Percentiles rank a stretch among this genome's conserved stretches.
phyloP scores from a whole-genome alignment of 192 early-diverging fungal species.

The Borealophlyctis nickersoniae region DNA sequence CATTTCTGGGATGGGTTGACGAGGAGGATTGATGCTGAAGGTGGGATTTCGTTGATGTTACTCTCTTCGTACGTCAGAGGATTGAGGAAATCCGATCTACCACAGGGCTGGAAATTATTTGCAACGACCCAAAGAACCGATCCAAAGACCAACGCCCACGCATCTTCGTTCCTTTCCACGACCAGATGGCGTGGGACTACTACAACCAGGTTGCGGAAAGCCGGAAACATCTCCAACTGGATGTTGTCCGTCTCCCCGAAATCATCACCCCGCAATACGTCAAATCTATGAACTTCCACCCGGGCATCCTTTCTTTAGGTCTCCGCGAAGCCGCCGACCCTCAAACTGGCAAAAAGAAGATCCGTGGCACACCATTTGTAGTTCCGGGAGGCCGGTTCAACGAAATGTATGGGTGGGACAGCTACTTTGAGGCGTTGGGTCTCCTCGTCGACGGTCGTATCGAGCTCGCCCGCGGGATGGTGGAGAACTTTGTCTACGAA shows the following conservation, averaged over 20 bases:
- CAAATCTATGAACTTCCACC: slow-evolving; percentile 80
- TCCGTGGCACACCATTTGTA: slow-evolving; percentile 78
- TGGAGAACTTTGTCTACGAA: slow-evolving; percentile 96
- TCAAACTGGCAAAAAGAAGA: slow-evolving; percentile 20
- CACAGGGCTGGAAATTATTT: slow-evolving; percentile 83
- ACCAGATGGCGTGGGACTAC: slow-evolving; percentile 73
- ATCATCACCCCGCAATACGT: slow-evolving; percentile 88
- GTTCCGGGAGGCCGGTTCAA: slow-evolving; percentile 99
- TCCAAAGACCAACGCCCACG: slow-evolving; percentile 71
- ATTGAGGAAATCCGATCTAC: not conserved
- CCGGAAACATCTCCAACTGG: slow-evolving; percentile 67
- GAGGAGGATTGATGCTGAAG: slow-evolving; percentile 54
- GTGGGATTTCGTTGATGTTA: slow-evolving; percentile 14
- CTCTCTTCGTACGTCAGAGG: not conserved
- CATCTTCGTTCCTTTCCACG: slow-evolving; percentile 88
- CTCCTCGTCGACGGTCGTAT: slow-evolving; percentile 80
- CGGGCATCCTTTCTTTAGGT: slow-evolving; percentile 86
- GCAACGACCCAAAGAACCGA: slow-evolving; percentile 88
- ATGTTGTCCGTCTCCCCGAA: slow-evolving; percentile 78
- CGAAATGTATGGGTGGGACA: slow-evolving; percentile 99
- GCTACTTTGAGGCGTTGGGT: slow-evolving; percentile 88
- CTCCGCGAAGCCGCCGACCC: slow-evolving; percentile 44
- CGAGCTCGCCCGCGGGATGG: slow-evolving; percentile 89
- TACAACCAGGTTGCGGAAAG: slow-evolving; percentile 67
- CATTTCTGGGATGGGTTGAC: slow-evolving; percentile 98